Base-by-base conservation (phyloP, 2,329 filamentous ascomycete species). In the Eutypella sp. region DNA sequence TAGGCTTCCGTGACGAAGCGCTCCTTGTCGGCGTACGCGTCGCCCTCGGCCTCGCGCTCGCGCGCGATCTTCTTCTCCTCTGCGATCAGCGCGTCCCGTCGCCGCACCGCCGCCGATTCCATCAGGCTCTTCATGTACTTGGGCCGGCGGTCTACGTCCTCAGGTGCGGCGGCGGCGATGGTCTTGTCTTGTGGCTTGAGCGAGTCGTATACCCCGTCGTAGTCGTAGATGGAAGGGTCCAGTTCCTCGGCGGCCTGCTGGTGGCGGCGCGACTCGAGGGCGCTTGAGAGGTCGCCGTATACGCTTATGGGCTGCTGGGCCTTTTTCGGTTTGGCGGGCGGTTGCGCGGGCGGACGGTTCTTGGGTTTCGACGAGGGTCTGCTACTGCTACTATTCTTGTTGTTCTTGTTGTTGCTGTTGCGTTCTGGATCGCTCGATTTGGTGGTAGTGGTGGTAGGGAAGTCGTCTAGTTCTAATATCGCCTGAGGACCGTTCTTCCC, bases 1-100 rank as follows among this genome's bases (percentile, higher is more conserved):
- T 93, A 95, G 29, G 87, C 87, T 47, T 82, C 84, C 0, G 88
- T 93, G 27, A 93, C 89, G 55, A 93, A 93, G 66, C 85, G 88
- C 62, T 93, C 89, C 69, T 91, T 93, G 57, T 85, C 88, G 0
- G 78, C 85, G 57, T 82, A 93, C 59, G 86, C 85, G 27, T 92
- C 88, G 16, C 88, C 88, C 62, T 93, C 89, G 0, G 81, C 84
- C 57, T 87, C 87, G 39, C 88, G 77, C 62, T 93, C 88, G 20
- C 83, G 77, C 56, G 87, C 83, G 56, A 93, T 75, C 64, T 87
- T 80, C 67, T 89, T 89, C 68, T 93, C 88, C 60, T 88, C 84
- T 3, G 88, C 88, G 23, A 90, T 83, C 41, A 86, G 73, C 40
- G 85, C 79, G 63, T 93, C 88, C 44, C 88, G 81, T 62, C 91